Percentiles rank a stretch among this genome's conserved stretches.
These are phyloP conservation scores for Cladorrhinum samala DNA, from an alignment of 495 filamentous ascomycete species.

Conservation along the genomic window DNA sequence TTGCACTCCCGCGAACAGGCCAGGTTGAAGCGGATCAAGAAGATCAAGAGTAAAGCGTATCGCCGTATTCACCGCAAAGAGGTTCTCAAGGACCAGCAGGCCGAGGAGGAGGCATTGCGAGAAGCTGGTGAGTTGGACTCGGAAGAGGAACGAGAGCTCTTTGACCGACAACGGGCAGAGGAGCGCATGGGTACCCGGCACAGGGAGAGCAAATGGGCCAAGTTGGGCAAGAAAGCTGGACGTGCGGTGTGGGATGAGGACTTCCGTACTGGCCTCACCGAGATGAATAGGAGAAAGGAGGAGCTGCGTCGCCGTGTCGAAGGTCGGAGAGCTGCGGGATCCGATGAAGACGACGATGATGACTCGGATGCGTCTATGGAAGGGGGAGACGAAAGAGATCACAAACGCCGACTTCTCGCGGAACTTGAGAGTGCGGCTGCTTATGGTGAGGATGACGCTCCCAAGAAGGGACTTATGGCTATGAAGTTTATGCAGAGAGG, in stretches of 20 bases:
- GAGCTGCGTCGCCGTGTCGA: conserved; percentile 77
- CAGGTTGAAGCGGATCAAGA: conserved; percentile 86
- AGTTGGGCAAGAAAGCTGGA: conserved; percentile 72
- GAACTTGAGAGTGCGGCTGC: conserved; percentile 49
- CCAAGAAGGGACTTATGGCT: conserved; percentile 48
- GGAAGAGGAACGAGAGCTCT: conserved; percentile 73
- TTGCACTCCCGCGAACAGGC: conserved; percentile 86
- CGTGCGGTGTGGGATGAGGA: conserved; percentile 80
- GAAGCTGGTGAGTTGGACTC: conserved; percentile 58
- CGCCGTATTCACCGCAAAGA: conserved; percentile 88
- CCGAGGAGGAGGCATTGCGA: conserved; percentile 61
- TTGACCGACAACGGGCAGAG: conserved; percentile 73
- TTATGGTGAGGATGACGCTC: conserved; percentile 30
- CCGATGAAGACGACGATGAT: conserved; percentile 52
- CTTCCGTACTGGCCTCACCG: conserved; percentile 65
- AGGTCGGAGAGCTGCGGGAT: conserved; percentile 62
- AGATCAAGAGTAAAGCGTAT: conserved; percentile 95
- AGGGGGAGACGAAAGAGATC: conserved; percentile 43
- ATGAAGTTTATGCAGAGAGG: conserved; percentile 94
- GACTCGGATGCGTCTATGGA: conserved; percentile 41
- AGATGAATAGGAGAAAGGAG: conserved; percentile 79
- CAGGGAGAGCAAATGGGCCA: conserved; percentile 91
- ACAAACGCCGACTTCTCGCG: conserved; percentile 52
- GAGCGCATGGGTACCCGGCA: conserved; percentile 87
- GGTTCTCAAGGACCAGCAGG: conserved; percentile 61